Conservation (phyloP, 768 basidiomycete species). For the Collybia nuda region DNA sequence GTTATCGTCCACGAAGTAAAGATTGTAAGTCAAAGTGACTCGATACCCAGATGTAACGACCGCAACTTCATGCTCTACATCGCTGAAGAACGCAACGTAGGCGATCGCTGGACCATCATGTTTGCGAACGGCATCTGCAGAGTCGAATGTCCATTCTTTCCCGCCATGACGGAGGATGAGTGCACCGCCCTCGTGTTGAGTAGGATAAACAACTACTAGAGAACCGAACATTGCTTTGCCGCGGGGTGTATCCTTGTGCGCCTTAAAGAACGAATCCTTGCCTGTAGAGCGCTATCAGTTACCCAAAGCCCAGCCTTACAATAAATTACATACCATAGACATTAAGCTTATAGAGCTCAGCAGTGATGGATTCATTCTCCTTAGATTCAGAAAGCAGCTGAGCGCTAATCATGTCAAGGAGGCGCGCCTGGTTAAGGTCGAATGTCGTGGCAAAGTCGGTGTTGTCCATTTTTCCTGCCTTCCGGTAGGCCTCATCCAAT, state of each 20-base stretch:
- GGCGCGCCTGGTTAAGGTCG: slow-evolving; percentile 10
- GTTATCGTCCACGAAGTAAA: slow-evolving; percentile 21
- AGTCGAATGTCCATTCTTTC: slow-evolving; percentile 35
- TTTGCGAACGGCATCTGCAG: slow-evolving; percentile 8
- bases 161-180: slow-evolving; percentile 33
- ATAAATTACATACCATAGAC: slow-evolving; percentile 31
- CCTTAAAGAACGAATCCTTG: slow-evolving; percentile 46
- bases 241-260: slow-evolving; percentile 49
- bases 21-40: slow-evolving; percentile 42
- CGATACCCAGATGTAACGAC: slow-evolving; percentile 34
- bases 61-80: slow-evolving; percentile 40
- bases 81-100: slow-evolving; percentile 35
- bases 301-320: slow-evolving; percentile 10
- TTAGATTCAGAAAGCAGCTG: slow-evolving; percentile 18
- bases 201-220: slow-evolving; percentile 50
- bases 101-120: slow-evolving; percentile 23
- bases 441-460: slow-evolving; percentile 33
- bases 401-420: slow-evolving; percentile 1
- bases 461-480: slow-evolving; percentile 42
- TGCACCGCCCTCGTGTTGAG: slow-evolving; percentile 42
- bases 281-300: slow-evolving; percentile 18
- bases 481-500: slow-evolving; percentile 44
- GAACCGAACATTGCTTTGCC: slow-evolving; percentile 48
- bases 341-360: slow-evolving; percentile 36
- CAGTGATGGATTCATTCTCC: slow-evolving; percentile 9